These are phyloP conservation scores for Fusarium xylarioides DNA, from an alignment of 2,329 filamentous ascomycete species.

Conservation along the genomic window DNA sequence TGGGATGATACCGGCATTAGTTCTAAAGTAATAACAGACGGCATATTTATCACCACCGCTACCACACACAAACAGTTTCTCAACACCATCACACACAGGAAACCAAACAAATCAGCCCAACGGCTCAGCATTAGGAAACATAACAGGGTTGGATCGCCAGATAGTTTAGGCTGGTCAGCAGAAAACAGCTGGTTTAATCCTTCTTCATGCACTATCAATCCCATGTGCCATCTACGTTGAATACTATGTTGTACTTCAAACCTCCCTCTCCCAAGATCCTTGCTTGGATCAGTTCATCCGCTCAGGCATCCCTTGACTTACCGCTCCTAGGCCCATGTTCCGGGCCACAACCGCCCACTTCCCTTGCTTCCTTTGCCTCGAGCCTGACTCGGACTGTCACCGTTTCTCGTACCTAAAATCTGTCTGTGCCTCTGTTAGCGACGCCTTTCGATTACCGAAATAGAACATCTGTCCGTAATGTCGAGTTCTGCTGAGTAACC, in stretches of 20 bases:
- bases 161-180: not conserved
- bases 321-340: conserved; percentile 17
- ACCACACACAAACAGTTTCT: not conserved
- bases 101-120: conserved; percentile 8
- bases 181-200: conserved; percentile 10
- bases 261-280: conserved; percentile 10
- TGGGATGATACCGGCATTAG: conserved; percentile 17
- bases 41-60: not conserved
- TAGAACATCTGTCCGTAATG: conserved; percentile 2
- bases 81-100: not conserved
- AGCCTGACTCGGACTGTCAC: conserved; percentile 9
- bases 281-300: conserved; percentile 35
- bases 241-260: not conserved
- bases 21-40: not conserved
- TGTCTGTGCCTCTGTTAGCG: not conserved
- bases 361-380: not conserved
- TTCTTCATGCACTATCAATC: conserved; percentile 13
- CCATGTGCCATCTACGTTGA: not conserved
- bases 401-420: conserved; percentile 12
- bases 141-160: not conserved
- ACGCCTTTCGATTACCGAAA: conserved; percentile 28
- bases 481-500: not conserved
- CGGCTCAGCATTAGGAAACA: not conserved
- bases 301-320: conserved; percentile 1
- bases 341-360: not conserved